Conservation (phyloP, 768 basidiomycete species). For the Agaricus subrufescens region DNA sequence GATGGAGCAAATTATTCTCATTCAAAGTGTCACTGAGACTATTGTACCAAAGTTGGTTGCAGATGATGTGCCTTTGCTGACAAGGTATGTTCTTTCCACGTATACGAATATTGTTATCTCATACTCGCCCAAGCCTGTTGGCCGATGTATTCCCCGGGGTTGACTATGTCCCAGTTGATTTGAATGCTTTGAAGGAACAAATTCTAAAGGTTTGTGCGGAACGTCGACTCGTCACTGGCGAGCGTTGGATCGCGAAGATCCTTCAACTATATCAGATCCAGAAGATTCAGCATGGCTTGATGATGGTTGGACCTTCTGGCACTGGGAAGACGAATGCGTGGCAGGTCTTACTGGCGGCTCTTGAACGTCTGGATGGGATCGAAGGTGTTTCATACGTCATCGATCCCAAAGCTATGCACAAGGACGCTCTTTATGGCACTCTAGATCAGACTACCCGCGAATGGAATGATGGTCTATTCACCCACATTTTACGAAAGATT, state of each 20-base stretch:
- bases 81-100: conserved; percentile 53
- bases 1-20: conserved; percentile 90
- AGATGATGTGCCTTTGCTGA: conserved; percentile 92
- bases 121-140: conserved; percentile 55
- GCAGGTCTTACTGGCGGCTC: conserved; percentile 87
- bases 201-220: conserved; percentile 86
- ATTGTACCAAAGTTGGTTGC: conserved; percentile 98
- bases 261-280: conserved; percentile 98
- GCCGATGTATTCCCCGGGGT: conserved; percentile 98
- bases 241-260: conserved; percentile 92
- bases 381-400: conserved; percentile 97
- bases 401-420: conserved; percentile 98
- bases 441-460: conserved; percentile 96
- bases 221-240: conserved; percentile 79
- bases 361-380: conserved; percentile 85
- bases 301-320: conserved; percentile 99
- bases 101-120: conserved; percentile 6
- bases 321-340: conserved; percentile 97
- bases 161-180: conserved; percentile 83
- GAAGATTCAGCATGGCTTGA: conserved; percentile 98
- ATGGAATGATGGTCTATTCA: conserved; percentile 99
- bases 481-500: conserved; percentile 94
- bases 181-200: conserved; percentile 79
- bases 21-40: conserved; percentile 97
- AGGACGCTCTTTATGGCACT: conserved; percentile 96